These are phyloP conservation scores for Aureobasidium leucospermi DNA, from an alignment of 2,329 filamentous ascomycete species.

Conservation along the genomic window DNA sequence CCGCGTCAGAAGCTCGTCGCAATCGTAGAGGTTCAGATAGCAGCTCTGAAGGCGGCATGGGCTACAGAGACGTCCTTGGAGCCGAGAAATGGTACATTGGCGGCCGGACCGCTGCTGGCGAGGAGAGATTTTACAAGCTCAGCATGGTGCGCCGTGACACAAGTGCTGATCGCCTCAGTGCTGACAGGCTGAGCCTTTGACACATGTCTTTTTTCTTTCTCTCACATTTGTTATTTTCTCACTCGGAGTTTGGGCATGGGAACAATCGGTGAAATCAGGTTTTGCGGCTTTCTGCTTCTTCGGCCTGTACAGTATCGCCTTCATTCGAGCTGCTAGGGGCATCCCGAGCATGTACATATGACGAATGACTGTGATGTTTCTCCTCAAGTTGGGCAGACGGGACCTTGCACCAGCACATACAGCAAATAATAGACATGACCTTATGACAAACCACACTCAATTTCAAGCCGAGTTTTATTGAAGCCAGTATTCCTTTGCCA, in stretches of 20 bases:
- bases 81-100: conserved; percentile 79
- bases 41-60: conserved; percentile 61
- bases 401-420: not conserved
- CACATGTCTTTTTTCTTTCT: not conserved
- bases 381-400: not conserved
- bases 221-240: not conserved
- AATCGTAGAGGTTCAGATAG: conserved; percentile 63
- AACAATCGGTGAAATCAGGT: not conserved
- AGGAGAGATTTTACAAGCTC: conserved; percentile 74
- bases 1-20: conserved; percentile 24
- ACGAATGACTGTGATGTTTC: not conserved
- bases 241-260: not conserved
- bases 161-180: conserved; percentile 66
- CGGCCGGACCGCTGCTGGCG: conserved; percentile 65
- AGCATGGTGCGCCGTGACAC: conserved; percentile 65
- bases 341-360: conserved; percentile 2
- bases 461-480: not conserved
- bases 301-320: conserved; percentile 2
- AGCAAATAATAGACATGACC: conserved; percentile 10
- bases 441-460: not conserved
- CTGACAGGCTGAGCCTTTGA: conserved; percentile 70
- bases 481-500: not conserved
- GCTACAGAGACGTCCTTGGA: conserved; percentile 64
- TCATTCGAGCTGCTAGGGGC: not conserved
- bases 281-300: not conserved